Percentiles rank a stretch among this genome's conserved stretches.
Conservation (phyloP, 345 rosid species). For the sweet orange (Citrus sinensis) region DVS_A1.0 CM039163.1:4454001-4454500, state of each 20-base stretch:
- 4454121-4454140: constrained; percentile 68
- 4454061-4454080: constrained; percentile 66
- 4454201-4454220: constrained; percentile 51
- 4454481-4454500: too few relatives aligned
- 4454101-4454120: constrained; percentile 78
- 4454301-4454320: constrained; percentile 9
- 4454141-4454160: constrained; percentile 83
- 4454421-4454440: not conserved
- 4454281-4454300: constrained; percentile 11
- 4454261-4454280: constrained; percentile 14
- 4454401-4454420: not conserved
- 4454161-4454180: constrained; percentile 82
- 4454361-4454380: constrained; percentile 7
- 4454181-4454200: constrained; percentile 71
- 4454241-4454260: constrained; percentile 9
- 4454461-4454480: too few relatives aligned
- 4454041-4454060: constrained; percentile 71
- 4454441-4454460: not conserved
- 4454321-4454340: not conserved
- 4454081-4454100: constrained; percentile 74
- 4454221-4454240: not conserved
- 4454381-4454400: not conserved
- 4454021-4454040: constrained; percentile 81
- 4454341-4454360: not conserved
- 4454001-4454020: constrained; percentile 89